phyloP scores from a whole-genome alignment of 257 asterid species.

The Lycium ferocissimum region DNA sequence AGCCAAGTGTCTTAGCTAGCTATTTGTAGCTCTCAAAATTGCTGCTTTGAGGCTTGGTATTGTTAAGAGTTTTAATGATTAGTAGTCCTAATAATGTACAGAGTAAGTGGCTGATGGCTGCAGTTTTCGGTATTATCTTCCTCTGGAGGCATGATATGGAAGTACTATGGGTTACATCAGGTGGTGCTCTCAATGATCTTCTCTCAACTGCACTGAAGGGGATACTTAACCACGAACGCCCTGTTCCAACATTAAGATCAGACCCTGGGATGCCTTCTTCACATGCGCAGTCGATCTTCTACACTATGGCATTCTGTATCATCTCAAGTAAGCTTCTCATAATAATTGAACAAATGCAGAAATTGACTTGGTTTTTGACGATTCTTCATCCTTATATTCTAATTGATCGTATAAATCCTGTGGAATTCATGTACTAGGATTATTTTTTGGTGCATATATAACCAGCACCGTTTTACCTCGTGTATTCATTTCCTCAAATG shows the following conservation, averaged over 20 bases:
- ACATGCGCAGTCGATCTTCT: slow-evolving; percentile 77
- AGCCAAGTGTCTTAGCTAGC: not conserved
- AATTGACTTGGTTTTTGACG: not conserved
- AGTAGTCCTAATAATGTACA: slow-evolving; percentile 42
- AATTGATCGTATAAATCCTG: not conserved
- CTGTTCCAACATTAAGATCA: slow-evolving; percentile 61
- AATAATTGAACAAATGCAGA: not conserved
- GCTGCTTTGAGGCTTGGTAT: not conserved
- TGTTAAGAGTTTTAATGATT: not conserved
- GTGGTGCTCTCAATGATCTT: slow-evolving; percentile 44
- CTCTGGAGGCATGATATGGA: slow-evolving; percentile 79
- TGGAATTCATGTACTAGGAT: too few relatives aligned
- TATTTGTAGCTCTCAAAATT: not conserved
- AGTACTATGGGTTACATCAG: slow-evolving; percentile 71
- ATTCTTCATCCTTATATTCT: not conserved
- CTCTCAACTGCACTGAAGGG: slow-evolving; percentile 60
- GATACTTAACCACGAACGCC: slow-evolving; percentile 75
- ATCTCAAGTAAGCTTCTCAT: slow-evolving; percentile 54
- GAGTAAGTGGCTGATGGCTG: slow-evolving; percentile 79
- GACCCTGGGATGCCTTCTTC: slow-evolving; percentile 99
- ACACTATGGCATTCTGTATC: slow-evolving; percentile 45
- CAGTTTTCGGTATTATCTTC: slow-evolving; percentile 42
- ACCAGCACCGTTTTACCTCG: too few relatives aligned
- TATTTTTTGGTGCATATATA: too few relatives aligned
- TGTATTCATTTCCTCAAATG: too few relatives aligned